phyloP scores from a whole-genome alignment of 2,329 filamentous ascomycete genomes.

The Claviceps arundinis region DNA sequence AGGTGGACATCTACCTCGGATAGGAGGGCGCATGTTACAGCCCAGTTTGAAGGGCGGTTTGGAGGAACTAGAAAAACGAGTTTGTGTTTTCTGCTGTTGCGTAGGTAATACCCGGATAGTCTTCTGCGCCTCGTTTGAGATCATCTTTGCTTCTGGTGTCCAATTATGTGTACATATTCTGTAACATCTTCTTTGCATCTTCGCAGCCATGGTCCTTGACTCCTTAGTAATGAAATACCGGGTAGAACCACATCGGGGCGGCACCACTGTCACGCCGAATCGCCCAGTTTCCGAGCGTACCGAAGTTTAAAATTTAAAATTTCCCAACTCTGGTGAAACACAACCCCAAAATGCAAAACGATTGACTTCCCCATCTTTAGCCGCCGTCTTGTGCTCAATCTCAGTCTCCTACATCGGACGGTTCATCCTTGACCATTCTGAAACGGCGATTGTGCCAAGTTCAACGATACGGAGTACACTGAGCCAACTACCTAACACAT shows the following conservation, averaged over 20 bases:
- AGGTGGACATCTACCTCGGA: constrained; percentile 28
- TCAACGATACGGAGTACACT: no score
- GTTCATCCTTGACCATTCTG: no score
- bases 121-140: no score
- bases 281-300: background rate
- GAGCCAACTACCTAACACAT: no score
- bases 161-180: no score
- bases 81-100: background rate
- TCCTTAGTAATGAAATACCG: no score
- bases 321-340: background rate
- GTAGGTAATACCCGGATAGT: no score
- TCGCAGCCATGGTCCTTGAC: no score
- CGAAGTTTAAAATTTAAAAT: background rate
- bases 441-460: no score
- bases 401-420: no score
- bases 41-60: background rate
- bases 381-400: background rate
- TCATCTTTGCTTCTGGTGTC: no score
- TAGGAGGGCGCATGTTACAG: constrained; percentile 8
- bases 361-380: background rate
- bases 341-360: background rate
- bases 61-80: background rate
- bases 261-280: background rate
- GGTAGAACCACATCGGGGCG: background rate
- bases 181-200: no score